phyloP scores from a whole-genome alignment of 345 rosid species.

The Eucalyptus pauciflora region DNA sequence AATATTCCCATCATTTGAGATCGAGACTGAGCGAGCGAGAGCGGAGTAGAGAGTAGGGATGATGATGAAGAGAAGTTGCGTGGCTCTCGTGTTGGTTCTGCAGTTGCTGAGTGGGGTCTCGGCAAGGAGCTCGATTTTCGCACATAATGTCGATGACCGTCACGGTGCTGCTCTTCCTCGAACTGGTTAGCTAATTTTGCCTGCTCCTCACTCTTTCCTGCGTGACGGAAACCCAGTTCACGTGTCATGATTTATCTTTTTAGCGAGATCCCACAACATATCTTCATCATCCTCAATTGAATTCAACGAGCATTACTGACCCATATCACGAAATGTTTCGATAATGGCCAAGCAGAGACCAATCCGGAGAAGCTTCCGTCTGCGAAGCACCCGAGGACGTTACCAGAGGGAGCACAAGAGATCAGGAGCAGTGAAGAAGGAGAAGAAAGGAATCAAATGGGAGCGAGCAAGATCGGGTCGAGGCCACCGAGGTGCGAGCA shows the following conservation, averaged over 20 bases:
- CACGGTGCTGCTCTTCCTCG: not conserved
- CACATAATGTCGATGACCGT: slow-evolving; percentile 9
- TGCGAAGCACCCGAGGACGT: not conserved
- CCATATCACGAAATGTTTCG: not conserved
- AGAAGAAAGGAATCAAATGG: not conserved
- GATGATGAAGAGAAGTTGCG: slow-evolving; percentile 7
- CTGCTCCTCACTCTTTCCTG: not conserved
- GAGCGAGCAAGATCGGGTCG: slow-evolving; percentile 47
- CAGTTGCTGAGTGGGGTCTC: slow-evolving; percentile 24
- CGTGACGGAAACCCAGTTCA: not conserved
- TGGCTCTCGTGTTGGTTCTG: slow-evolving; percentile 20
- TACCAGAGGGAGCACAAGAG: not conserved
- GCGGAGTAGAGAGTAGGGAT: not conserved
- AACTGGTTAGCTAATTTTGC: slow-evolving; percentile 23
- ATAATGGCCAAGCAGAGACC: not conserved
- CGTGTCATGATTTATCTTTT: not conserved
- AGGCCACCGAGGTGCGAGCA: slow-evolving; percentile 75
- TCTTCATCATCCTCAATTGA: not conserved
- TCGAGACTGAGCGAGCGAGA: not conserved
- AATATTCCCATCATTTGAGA: slow-evolving; percentile 5
- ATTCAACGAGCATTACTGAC: not conserved
- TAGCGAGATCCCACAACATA: not conserved
- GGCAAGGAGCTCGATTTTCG: slow-evolving; percentile 34
- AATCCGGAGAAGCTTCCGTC: not conserved
- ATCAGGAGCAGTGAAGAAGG: not conserved